Conservation (phyloP, 208 protist species). For the Crithidia mellificae region DNA sequence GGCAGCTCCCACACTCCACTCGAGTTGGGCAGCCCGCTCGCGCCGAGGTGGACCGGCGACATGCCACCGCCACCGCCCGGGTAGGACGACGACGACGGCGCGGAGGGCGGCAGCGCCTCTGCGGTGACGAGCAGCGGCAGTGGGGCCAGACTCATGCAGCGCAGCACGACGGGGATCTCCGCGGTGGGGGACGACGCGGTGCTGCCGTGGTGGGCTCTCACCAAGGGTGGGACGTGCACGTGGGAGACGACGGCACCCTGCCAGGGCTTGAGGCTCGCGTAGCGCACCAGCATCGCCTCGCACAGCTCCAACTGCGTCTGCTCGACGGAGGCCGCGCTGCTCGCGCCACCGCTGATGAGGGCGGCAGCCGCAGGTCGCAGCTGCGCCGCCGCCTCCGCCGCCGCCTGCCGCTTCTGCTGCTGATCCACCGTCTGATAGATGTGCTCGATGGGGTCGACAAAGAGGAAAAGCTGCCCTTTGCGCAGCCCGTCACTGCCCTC, state of each 20-base stretch:
- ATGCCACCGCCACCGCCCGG: too few relatives aligned
- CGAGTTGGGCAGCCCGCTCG: background rate
- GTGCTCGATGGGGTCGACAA: slow-evolving; percentile 67
- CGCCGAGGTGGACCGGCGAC: background rate
- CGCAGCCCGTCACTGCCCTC: slow-evolving; percentile 29
- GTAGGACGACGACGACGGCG: background rate
- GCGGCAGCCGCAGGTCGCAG: background rate
- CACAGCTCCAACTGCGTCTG: slow-evolving; percentile 56
- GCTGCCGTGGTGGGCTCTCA: slow-evolving; percentile 29
- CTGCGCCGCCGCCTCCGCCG: slow-evolving; percentile 21
- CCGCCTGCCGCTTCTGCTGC: slow-evolving; percentile 28
- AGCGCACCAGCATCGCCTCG: slow-evolving; percentile 40
- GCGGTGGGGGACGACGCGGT: slow-evolving; percentile 15
- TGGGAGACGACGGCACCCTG: slow-evolving; percentile 47
- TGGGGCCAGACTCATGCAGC: slow-evolving; percentile 65
- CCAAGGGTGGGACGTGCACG: slow-evolving; percentile 29
- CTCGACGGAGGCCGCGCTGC: slow-evolving; percentile 35
- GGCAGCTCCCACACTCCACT: background rate
- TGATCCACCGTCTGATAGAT: slow-evolving; percentile 35
- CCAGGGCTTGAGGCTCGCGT: slow-evolving; percentile 46
- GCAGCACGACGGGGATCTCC: slow-evolving; percentile 49
- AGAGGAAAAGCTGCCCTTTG: slow-evolving; percentile 69
- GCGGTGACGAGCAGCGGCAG: slow-evolving; percentile 68
- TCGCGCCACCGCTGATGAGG: background rate
- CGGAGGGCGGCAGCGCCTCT: slow-evolving; percentile 26